Evolutionary conservation across 805 yeast genomes (phyloP), one percentile per base, ranked within the genome.

Genomic region (Scheffersomyces lignosus): DNA sequence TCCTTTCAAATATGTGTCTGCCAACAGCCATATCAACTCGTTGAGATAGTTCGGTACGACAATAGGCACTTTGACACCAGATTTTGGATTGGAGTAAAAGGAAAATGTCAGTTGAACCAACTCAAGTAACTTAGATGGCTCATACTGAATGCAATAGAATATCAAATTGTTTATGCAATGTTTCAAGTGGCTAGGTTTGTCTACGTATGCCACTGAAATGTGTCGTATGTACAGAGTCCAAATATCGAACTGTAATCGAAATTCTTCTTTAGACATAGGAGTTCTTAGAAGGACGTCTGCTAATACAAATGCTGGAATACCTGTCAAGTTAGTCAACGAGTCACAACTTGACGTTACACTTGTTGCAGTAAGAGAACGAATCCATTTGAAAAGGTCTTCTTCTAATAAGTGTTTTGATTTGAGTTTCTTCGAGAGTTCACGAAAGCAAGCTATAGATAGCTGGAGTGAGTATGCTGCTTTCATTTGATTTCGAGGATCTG

Each of bases 201-300:
- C 42, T 16, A 48, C 43, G 44, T 54, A 57, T 2, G 49, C 48
- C 3, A 38, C 29, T 4, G 59, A 38, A 4, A 68, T 54, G 15
- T 41, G 43, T 15, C 44, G 47, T 18, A 52, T 49, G 37, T 51
- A 65, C 10, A 50, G 41, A 3, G 35, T 14, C 73, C 73, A 70
- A 7, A 70, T 38, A 31, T 67, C 73, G 8, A 51, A 47, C 37
- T 66, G 73, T 13, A 68, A 49, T 5, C 53, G 40, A 23, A 54
- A 46, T 27, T 70, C 74, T 4, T 54, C 45, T 15, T 43, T 41
- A 4, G 59, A 52, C 36, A 51, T 38, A 1, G 74, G 72, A 1
- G 70, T 56, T 31, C 78, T 53, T 1, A 55, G 41, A 2, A 71
- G 45, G 4, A 73, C 48, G 40, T 73, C 76, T 1, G 59, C 51